These are phyloP conservation scores for Claviceps arundinis DNA, from an alignment of 2,329 filamentous ascomycete species.

Conservation along the genomic window DNA sequence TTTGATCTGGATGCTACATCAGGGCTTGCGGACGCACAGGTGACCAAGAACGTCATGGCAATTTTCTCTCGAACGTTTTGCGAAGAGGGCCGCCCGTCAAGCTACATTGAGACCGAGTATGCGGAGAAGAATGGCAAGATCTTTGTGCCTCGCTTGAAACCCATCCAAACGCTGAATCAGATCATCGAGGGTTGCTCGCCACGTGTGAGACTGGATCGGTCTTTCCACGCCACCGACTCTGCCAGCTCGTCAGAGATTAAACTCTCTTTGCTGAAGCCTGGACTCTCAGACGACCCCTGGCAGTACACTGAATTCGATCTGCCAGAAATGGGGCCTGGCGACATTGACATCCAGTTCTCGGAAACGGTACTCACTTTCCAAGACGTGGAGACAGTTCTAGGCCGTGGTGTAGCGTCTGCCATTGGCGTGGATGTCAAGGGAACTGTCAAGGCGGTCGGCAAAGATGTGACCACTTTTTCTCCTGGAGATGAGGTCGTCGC, in stretches of 20 bases:
- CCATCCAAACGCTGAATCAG: conserved; percentile 26
- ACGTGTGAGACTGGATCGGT: conserved; percentile 4
- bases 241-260: conserved; percentile 7
- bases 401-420: conserved; percentile 15
- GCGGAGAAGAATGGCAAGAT: conserved; percentile 23
- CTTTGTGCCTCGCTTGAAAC: conserved; percentile 31
- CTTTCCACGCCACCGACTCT: conserved; percentile 9
- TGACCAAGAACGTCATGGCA: conserved; percentile 11
- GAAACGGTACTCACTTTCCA: conserved; percentile 20
- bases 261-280: conserved; percentile 15
- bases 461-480: conserved; percentile 17
- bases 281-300: conserved; percentile 13
- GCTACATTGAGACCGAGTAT: conserved; percentile 29
- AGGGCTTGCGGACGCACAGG: conserved; percentile 6
- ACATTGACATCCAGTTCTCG: conserved; percentile 28
- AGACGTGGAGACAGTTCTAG: conserved; percentile 24
- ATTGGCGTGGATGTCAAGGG: conserved; percentile 31
- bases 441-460: conserved; percentile 21
- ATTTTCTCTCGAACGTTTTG: conserved; percentile 15
- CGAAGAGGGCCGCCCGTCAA: conserved; percentile 3
- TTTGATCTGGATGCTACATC: conserved; percentile 25
- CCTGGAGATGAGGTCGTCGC: conserved; percentile 30
- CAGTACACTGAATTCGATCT: conserved; percentile 12
- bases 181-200: conserved; percentile 25
- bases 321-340: conserved; percentile 14